Conservation (phyloP, 352 stramenopile species). For the Albugo laibachii region DNA sequence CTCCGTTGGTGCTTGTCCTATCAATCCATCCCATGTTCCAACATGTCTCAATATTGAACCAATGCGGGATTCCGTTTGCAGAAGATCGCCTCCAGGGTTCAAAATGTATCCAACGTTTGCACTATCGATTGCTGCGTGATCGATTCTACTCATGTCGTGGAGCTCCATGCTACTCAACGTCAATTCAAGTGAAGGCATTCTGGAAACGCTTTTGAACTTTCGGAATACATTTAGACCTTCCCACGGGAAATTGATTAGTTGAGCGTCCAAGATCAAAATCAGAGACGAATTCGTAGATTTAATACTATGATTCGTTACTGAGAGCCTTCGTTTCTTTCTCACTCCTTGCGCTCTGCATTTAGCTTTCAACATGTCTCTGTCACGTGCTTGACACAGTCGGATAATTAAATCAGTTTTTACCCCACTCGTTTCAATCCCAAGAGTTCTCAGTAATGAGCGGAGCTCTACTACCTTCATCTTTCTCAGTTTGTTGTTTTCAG, state of each 20-base stretch:
- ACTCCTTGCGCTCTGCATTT: not conserved
- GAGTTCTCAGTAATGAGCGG: slow-evolving; percentile 13
- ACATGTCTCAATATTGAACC: slow-evolving; percentile 24
- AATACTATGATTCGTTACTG: not conserved
- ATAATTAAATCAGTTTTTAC: slow-evolving; percentile 31
- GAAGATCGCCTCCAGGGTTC: slow-evolving; percentile 56
- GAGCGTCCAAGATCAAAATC: slow-evolving; percentile 43
- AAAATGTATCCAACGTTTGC: slow-evolving; percentile 33
- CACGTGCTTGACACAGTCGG: slow-evolving; percentile 15
- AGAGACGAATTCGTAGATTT: not conserved
- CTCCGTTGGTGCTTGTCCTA: slow-evolving; percentile 30
- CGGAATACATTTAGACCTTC: slow-evolving; percentile 46
- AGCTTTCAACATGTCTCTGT: slow-evolving; percentile 6
- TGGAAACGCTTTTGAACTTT: slow-evolving; percentile 20
- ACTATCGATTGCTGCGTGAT: slow-evolving; percentile 20
- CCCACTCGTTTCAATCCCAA: slow-evolving; percentile 15
- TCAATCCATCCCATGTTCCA: slow-evolving; percentile 25
- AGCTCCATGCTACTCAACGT: not conserved
- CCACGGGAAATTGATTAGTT: slow-evolving; percentile 59
- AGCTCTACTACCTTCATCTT: slow-evolving; percentile 26
- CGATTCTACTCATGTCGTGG: slow-evolving; percentile 5
- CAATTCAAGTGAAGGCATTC: slow-evolving; percentile 57
- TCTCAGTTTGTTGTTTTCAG: slow-evolving; percentile 13
- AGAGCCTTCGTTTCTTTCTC: not conserved
- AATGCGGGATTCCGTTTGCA: slow-evolving; percentile 34